phyloP scores from a whole-genome alignment of 129 eudicot genomes.

The Chrysanthemum makinoi region DNA sequence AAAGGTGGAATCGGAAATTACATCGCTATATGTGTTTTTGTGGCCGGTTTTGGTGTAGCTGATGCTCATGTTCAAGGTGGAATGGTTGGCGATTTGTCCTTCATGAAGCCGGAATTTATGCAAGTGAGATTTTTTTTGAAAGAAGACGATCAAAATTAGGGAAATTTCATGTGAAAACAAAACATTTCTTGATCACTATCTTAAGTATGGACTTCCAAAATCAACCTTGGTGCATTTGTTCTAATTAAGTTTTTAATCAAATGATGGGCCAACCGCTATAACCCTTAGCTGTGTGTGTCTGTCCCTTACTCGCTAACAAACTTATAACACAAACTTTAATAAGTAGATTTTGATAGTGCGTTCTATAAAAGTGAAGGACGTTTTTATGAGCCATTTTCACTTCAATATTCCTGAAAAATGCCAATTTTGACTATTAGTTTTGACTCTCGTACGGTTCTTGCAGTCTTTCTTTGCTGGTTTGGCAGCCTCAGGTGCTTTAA shows the following conservation, averaged over 20 bases:
- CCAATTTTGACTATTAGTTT: background rate
- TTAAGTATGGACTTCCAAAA: too few species aligned
- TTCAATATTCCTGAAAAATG: background rate
- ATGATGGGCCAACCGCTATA: too few species aligned
- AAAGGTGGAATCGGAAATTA: constrained; percentile 19
- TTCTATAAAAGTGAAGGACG: too few species aligned
- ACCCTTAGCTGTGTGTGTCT: too few species aligned
- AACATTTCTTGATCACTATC: too few species aligned
- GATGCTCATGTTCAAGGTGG: constrained; percentile 34
- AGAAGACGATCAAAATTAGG: background rate
- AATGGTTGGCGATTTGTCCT: constrained; percentile 28
- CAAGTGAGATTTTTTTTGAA: background rate
- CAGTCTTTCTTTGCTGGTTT: constrained; percentile 65
- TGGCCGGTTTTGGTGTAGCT: constrained; percentile 27
- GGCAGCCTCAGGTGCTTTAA: constrained; percentile 64
- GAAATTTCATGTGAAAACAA: background rate
- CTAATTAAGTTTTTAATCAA: too few species aligned
- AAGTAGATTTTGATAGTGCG: too few species aligned
- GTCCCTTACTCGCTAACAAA: too few species aligned
- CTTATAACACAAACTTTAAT: too few species aligned
- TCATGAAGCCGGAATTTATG: constrained; percentile 21
- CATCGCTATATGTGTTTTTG: constrained; percentile 14
- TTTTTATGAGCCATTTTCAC: too few species aligned
- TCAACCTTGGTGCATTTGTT: too few species aligned
- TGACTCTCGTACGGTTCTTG: constrained; percentile 4